These are phyloP conservation scores for Tuber brumale DNA, from an alignment of 495 filamentous ascomycete species.

Conservation along the genomic window DNA sequence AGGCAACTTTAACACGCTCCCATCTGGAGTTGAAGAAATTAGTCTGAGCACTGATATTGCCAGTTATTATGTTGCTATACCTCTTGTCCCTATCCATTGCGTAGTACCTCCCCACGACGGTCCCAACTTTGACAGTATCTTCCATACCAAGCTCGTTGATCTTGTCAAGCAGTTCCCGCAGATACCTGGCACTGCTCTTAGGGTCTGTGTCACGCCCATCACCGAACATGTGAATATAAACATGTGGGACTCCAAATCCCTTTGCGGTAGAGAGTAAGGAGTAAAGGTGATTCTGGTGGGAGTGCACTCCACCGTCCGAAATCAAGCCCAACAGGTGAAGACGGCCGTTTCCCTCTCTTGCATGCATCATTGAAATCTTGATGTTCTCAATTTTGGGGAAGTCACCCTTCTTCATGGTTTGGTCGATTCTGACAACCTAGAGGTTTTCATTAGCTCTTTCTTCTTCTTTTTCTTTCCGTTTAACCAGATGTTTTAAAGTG, in stretches of 20 bases:
- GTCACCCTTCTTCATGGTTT: constrained; percentile 83
- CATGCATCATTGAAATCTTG: constrained; percentile 66
- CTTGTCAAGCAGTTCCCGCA: constrained; percentile 72
- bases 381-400: constrained; percentile 72
- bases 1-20: constrained; percentile 83
- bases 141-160: constrained; percentile 78
- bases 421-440: constrained; percentile 81
- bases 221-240: constrained; percentile 98
- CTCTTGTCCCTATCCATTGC: constrained; percentile 98
- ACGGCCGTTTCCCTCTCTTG: constrained; percentile 81
- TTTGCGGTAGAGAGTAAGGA: constrained; percentile 82
- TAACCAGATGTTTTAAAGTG: neutral
- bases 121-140: constrained; percentile 60
- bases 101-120: constrained; percentile 91
- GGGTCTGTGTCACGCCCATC: constrained; percentile 97
- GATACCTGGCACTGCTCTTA: constrained; percentile 77
- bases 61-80: constrained; percentile 6
- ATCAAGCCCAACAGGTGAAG: constrained; percentile 85
- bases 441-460: constrained; percentile 6
- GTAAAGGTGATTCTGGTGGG: constrained; percentile 87
- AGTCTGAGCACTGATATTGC: neutral
- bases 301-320: constrained; percentile 93
- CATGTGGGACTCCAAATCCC: constrained; percentile 73
- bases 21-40: constrained; percentile 51
- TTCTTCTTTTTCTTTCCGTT: neutral